Conservation (phyloP, 1,284 basidiomycete genomes). For the Puccinia horiana region DNA sequence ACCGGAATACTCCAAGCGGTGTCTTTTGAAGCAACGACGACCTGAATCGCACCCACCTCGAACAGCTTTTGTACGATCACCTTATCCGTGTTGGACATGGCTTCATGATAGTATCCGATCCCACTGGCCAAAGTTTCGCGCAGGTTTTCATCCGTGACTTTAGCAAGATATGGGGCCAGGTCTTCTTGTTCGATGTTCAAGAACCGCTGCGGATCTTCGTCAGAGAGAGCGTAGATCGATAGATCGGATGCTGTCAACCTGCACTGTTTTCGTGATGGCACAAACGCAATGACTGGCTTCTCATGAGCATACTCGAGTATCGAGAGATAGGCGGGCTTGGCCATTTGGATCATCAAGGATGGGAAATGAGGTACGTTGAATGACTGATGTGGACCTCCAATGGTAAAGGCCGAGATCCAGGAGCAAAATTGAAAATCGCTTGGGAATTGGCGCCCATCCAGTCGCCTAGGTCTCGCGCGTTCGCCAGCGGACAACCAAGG, state of each 20-base stretch:
- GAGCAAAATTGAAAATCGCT: conserved; percentile 96
- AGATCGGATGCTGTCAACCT: conserved; percentile 86
- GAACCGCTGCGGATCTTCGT: conserved; percentile 81
- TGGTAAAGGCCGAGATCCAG: conserved; percentile 87
- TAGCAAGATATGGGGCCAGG: conserved; percentile 83
- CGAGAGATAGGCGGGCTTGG: conserved; percentile 93
- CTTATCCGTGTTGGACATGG: conserved; percentile 83
- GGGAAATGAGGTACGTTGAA: conserved; percentile 97
- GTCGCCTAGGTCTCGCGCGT: conserved; percentile 90
- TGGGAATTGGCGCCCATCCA: conserved; percentile 95
- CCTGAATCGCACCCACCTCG: conserved; percentile 89
- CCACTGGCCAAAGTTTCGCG: conserved; percentile 87
- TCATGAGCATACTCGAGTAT: conserved; percentile 83
- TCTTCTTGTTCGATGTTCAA: conserved; percentile 83
- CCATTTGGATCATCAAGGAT: conserved; percentile 98
- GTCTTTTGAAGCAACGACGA: conserved; percentile 92
- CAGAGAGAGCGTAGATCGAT: conserved; percentile 82
- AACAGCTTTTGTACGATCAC: conserved; percentile 90
- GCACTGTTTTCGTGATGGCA: conserved; percentile 90
- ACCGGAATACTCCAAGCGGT: conserved; percentile 93
- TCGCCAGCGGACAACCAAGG: conserved; percentile 88
- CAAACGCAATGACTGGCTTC: conserved; percentile 88
- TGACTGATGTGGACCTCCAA: conserved; percentile 97
- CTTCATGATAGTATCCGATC: conserved; percentile 94
- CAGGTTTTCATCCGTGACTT: conserved; percentile 75